Evolutionary conservation across 306 rosid genomes (phyloP).

Genomic region (Acacia acuminata): DNA sequence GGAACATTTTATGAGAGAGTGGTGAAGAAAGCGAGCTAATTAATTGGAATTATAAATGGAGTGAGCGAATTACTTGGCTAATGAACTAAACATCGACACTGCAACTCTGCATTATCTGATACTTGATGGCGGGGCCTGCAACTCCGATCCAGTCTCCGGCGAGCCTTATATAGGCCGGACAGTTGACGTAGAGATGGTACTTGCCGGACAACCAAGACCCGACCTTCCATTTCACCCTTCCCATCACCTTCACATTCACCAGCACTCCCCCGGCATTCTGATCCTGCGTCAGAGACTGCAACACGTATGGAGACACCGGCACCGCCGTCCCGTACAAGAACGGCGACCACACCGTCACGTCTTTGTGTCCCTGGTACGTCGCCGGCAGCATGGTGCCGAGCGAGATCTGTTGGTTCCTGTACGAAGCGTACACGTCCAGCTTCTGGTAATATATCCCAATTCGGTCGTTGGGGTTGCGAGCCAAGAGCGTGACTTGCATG

Average conservation of each 20-base stretch:
- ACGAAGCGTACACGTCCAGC: slow-evolving; percentile 49
- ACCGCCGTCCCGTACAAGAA: slow-evolving; percentile 46
- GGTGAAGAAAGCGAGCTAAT: not conserved
- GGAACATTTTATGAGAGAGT: not conserved
- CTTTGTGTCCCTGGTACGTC: slow-evolving; percentile 68
- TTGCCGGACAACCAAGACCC: slow-evolving; percentile 69
- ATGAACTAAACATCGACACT: slow-evolving; percentile 52
- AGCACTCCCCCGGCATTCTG: slow-evolving; percentile 42
- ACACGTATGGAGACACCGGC: slow-evolving; percentile 56
- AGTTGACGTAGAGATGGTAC: slow-evolving; percentile 57
- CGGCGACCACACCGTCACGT: slow-evolving; percentile 75
- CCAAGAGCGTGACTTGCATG: slow-evolving; percentile 59
- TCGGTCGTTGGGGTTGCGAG: slow-evolving; percentile 61
- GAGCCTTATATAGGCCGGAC: slow-evolving; percentile 71
- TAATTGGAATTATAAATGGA: not conserved
- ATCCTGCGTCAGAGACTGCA: slow-evolving; percentile 49
- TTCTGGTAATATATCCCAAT: slow-evolving; percentile 60
- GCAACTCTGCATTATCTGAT: slow-evolving; percentile 59
- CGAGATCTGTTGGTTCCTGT: slow-evolving; percentile 68
- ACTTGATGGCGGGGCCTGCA: slow-evolving; percentile 48
- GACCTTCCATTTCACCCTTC: slow-evolving; percentile 76
- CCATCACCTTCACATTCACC: slow-evolving; percentile 55
- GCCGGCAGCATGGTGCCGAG: slow-evolving; percentile 44
- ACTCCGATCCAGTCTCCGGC: slow-evolving; percentile 35
- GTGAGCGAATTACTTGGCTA: slow-evolving; percentile 21